phyloP scores from a whole-genome alignment of 306 rosid species.

The Ammopiptanthus mongolicus region DNA sequence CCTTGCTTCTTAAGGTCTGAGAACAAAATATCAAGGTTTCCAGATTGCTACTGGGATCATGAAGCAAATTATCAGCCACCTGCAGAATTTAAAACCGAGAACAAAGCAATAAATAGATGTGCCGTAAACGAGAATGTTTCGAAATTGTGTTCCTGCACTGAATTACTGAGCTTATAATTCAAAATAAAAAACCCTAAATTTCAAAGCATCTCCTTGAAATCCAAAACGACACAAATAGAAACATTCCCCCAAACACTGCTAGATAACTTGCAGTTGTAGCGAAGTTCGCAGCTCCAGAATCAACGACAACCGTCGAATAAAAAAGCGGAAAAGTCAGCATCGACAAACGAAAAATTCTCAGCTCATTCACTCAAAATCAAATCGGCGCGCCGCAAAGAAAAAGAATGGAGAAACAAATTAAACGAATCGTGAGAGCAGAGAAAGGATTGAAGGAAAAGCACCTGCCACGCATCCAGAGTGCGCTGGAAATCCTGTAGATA shows the following conservation, averaged over 20 bases:
- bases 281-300: slow-evolving; percentile 10
- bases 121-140: not conserved
- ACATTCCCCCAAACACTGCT: not conserved
- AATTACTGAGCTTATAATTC: not conserved
- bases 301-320: not conserved
- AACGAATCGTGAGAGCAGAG: slow-evolving; percentile 11
- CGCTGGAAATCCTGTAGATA: slow-evolving; percentile 94
- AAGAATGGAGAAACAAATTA: not conserved
- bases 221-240: slow-evolving; percentile 15
- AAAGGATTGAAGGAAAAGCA: slow-evolving; percentile 21
- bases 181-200: slow-evolving; percentile 18
- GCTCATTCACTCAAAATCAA: slow-evolving; percentile 1
- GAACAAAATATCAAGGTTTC: slow-evolving; percentile 97
- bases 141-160: slow-evolving; percentile 6
- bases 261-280: not conserved
- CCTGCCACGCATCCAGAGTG: slow-evolving; percentile 99
- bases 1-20: slow-evolving; percentile 99
- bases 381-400: not conserved
- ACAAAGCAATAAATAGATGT: not conserved
- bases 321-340: not conserved
- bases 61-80: slow-evolving; percentile 99
- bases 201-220: not conserved
- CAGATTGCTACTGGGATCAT: slow-evolving; percentile 86
- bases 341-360: not conserved
- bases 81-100: slow-evolving; percentile 12